Evolutionary conservation across 495 filamentous ascomycete genomes (phyloP).

Genomic region (Penicillium chermesinum): DNA sequence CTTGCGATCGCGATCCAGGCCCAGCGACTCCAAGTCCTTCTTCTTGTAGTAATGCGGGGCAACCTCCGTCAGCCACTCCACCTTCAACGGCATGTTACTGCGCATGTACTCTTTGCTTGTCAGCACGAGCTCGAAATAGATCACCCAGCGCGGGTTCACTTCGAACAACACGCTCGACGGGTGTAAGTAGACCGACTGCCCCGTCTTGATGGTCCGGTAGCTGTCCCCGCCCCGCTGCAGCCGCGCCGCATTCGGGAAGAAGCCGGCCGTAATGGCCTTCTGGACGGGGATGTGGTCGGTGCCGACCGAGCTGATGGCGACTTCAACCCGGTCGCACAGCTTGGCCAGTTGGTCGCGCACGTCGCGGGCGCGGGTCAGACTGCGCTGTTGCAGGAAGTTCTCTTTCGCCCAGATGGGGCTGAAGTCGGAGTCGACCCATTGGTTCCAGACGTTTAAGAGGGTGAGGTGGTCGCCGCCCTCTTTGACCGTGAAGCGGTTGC

Average conservation of each 20-base stretch:
- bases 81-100: conserved; percentile 75
- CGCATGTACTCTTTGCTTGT: conserved; percentile 95
- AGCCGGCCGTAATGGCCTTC: conserved; percentile 84
- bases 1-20: conserved; percentile 75
- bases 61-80: conserved; percentile 84
- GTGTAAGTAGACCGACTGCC: conserved; percentile 83
- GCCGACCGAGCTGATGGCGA: conserved; percentile 64
- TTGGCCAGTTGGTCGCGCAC: conserved; percentile 93
- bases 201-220: conserved; percentile 94
- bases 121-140: conserved; percentile 88
- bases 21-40: conserved; percentile 79
- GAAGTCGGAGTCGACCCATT: conserved; percentile 94
- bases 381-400: conserved; percentile 90
- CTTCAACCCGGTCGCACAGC: conserved; percentile 90
- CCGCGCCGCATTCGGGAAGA: conserved; percentile 91
- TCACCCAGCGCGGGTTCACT: conserved; percentile 78
- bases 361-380: conserved; percentile 79
- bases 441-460: conserved; percentile 92
- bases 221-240: conserved; percentile 80
- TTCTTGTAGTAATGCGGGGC: conserved; percentile 96
- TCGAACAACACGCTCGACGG: conserved; percentile 79
- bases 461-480: conserved; percentile 91
- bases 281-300: conserved; percentile 71
- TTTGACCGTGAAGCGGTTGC: conserved; percentile 85
- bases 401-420: conserved; percentile 82